Base-by-base conservation (phyloP, 805 yeast species). In the Ogataea methanolica region DNA sequence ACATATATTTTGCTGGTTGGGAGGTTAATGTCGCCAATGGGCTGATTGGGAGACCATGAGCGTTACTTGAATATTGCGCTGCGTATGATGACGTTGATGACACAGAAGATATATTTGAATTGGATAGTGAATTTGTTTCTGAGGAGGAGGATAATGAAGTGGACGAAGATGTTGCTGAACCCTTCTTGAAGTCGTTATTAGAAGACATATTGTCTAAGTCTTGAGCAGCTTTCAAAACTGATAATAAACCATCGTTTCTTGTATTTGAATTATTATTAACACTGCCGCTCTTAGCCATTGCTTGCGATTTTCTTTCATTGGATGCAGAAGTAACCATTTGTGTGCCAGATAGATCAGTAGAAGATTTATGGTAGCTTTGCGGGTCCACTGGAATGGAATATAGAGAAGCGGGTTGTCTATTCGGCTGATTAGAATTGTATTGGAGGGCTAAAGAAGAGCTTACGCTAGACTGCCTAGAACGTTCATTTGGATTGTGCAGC, bases 201-300 rank as follows among this genome's bases (percentile, higher is more conserved):
- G 36, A 8, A 16, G 21, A 26, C 6, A 16, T 26, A 26, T 45
- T 41, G 42, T 55, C 59, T 33, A 55, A 40, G 38, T 55, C 51
- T 41, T 59, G 58, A 22, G 63, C 63, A 9, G 63, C 63, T 37
- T 50, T 51, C 23, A 59, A 47, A 16, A 59, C 63, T 2, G 63
- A 58, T 15, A 58, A 46, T 6, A 59, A 46, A 6, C 62, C 60
- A 42, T 59, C 60, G 9, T 43, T 43, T 36, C 50, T 54, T n/a
- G 16, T 12, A 6, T 7, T 16, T 3, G 15, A 17, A 7, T 33
- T 23, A 42, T 29, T 45, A 46, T 23, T 40, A 45, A 19, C 5
- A 23, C 2, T 15, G 17, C 11, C 17, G 38, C 2, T 16, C 22
- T 36, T 36, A 14, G 38, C 17, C 17, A 19, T 16, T 15, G 12